Percentiles rank a stretch among this genome's conserved stretches.
Evolutionary conservation across 2,329 filamentous ascomycete genomes (phyloP).

Genomic region (Alternaria brassicae): DNA sequence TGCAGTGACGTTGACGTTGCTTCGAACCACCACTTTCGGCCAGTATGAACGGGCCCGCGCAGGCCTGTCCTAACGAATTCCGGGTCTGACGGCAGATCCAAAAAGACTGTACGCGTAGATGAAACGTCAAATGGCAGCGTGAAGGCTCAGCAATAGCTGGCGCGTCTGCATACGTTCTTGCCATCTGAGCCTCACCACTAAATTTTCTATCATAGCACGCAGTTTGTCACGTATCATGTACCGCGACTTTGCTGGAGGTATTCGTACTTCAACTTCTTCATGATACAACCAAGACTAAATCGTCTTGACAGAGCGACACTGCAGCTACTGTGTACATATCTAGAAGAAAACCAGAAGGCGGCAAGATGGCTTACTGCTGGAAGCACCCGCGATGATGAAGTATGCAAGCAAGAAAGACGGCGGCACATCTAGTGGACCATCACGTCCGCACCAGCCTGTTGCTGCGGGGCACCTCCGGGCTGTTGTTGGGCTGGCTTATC

Average conservation of each 20-base stretch:
- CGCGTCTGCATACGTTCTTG: constrained; percentile 4
- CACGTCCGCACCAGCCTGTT: constrained; percentile 44
- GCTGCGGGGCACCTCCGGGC: constrained; percentile 28
- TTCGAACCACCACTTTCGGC: constrained; percentile 28
- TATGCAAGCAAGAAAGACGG: neutral
- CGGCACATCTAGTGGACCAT: constrained; percentile 49
- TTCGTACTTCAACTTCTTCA: neutral
- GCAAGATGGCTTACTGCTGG: neutral
- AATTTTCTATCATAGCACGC: neutral
- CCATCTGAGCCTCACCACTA: neutral
- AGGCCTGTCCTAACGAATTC: constrained; percentile 20
- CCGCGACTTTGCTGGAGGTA: neutral
- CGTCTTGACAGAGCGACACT: neutral
- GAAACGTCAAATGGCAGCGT: constrained; percentile 15
- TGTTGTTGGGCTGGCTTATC: constrained; percentile 43
- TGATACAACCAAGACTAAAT: constrained; percentile 8
- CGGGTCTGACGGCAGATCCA: constrained; percentile 14
- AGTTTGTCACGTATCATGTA: constrained; percentile 1
- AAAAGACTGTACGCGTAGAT: constrained; percentile 21
- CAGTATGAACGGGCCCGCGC: constrained; percentile 16
- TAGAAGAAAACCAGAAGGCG: neutral
- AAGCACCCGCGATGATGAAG: constrained; percentile 7
- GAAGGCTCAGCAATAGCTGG: constrained; percentile 25
- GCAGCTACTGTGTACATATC: constrained; percentile 1
- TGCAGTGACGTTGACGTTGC: constrained; percentile 28